phyloP scores from a whole-genome alignment of 768 basidiomycete species.

The Pleurotus sapidus region DNA sequence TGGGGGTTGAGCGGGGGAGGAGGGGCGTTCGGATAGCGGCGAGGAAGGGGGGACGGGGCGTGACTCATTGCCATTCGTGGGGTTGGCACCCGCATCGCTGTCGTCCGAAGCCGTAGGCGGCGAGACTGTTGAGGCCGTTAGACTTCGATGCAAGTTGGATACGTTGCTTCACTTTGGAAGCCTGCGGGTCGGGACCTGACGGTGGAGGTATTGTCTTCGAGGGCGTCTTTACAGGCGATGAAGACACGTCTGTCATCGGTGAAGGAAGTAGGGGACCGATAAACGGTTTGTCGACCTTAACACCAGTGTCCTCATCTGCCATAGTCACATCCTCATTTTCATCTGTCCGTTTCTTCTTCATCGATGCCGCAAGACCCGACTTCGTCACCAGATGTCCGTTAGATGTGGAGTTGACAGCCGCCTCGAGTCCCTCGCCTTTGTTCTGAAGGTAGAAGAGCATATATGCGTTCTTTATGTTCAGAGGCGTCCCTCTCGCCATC shows the following conservation, averaged over 20 bases:
- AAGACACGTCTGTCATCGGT: conserved; percentile 20
- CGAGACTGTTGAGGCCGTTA: conserved; percentile 16
- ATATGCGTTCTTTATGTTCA: conserved; percentile 80
- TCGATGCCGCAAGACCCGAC: conserved; percentile 43
- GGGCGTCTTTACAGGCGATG: conserved; percentile 20
- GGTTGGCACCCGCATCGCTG: conserved; percentile 14
- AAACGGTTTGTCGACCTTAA: conserved; percentile 48
- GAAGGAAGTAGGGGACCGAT: conserved; percentile 70
- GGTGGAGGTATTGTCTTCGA: conserved; percentile 12
- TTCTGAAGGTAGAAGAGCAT: conserved; percentile 89
- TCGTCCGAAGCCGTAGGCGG: conserved; percentile 27
- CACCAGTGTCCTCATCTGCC: conserved; percentile 48
- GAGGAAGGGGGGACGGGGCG: conserved; percentile 10
- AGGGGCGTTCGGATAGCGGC: conserved; percentile 21
- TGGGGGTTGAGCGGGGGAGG: conserved; percentile 20
- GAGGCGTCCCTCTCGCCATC: conserved; percentile 38
- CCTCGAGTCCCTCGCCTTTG: conserved; percentile 71
- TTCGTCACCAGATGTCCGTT: conserved; percentile 19
- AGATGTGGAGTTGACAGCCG: conserved; percentile 43
- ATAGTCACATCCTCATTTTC: conserved; percentile 12
- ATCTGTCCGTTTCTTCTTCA: conserved; percentile 45
- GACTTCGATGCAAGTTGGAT: conserved; percentile 39
- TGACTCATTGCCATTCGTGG: background rate
- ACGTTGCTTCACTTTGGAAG: conserved; percentile 48
- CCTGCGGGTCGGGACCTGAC: conserved; percentile 45